Evolutionary conservation across 1,284 basidiomycete species (phyloP).

Genomic region (Leccinum pachyderme): DNA sequence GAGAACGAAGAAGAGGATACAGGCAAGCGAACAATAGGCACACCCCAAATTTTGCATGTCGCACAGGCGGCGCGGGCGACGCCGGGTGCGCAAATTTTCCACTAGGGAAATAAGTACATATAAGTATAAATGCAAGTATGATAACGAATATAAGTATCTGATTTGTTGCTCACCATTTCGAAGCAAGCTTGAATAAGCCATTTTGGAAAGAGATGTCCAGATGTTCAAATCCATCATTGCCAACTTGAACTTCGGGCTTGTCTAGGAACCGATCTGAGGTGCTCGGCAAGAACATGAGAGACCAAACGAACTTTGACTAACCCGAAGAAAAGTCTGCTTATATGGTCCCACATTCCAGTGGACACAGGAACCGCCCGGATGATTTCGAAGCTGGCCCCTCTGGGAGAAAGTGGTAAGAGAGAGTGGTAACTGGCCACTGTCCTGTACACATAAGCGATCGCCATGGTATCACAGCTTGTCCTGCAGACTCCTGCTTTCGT

Average conservation of each 20-base stretch:
- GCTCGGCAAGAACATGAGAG: background rate
- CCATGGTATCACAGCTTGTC: background rate
- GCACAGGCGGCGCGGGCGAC: too few relatives aligned
- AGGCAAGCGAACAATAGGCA: background rate
- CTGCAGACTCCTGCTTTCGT: too few relatives aligned
- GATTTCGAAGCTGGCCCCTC: background rate
- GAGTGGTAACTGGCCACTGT: background rate
- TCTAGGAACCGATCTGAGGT: background rate
- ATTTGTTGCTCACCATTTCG: background rate
- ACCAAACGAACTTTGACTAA: too few relatives aligned
- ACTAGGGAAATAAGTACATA: background rate
- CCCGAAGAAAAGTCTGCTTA: constrained; percentile 6
- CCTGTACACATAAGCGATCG: background rate
- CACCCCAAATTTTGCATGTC: too few relatives aligned
- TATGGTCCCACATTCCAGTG: constrained; percentile 13
- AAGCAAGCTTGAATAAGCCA: background rate
- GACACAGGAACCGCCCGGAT: constrained; percentile 4
- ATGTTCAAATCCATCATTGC: background rate
- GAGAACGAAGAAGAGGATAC: constrained; percentile 5
- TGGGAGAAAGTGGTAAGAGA: background rate
- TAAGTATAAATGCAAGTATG: background rate
- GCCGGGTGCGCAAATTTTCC: too few relatives aligned
- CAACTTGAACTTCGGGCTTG: too few relatives aligned
- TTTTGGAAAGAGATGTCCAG: background rate
- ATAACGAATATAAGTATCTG: background rate